These are phyloP conservation scores for Fusarium phyllophilum DNA, from an alignment of 2,329 filamentous ascomycete genomes.

Conservation along the genomic window DNA sequence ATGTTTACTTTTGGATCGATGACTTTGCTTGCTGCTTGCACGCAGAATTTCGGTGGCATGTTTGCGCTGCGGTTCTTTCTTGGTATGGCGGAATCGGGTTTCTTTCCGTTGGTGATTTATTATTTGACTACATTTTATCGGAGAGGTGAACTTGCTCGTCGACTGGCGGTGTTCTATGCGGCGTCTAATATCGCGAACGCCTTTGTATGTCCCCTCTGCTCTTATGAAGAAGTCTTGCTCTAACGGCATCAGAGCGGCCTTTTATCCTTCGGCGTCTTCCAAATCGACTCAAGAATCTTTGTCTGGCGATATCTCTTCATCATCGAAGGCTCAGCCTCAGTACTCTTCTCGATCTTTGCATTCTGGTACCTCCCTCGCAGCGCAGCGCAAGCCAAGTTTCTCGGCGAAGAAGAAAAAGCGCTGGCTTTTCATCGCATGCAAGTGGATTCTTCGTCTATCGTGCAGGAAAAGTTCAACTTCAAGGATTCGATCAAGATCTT, in stretches of 20 bases:
- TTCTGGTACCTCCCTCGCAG: conserved; percentile 18
- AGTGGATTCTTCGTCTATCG: conserved; percentile 11
- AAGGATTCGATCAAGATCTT: conserved; percentile 24
- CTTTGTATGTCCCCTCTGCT: background rate
- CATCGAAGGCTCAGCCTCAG: conserved; percentile 8
- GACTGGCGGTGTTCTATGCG: conserved; percentile 7
- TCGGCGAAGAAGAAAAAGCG: conserved; percentile 8
- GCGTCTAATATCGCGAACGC: conserved; percentile 13
- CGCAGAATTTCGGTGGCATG: conserved; percentile 10
- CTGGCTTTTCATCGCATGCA: conserved; percentile 11
- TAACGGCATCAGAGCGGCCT: too few species aligned
- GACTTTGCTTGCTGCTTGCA: conserved; percentile 5
- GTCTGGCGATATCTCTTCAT: conserved; percentile 18
- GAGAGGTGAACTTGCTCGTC: conserved; percentile 8
- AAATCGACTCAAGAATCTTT: conserved; percentile 1
- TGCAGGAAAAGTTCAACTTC: conserved; percentile 12
- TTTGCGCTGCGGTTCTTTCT: conserved; percentile 12
- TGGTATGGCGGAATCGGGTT: conserved; percentile 1
- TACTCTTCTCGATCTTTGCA: conserved; percentile 5
- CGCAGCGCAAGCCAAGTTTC: conserved; percentile 2
- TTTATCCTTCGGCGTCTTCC: conserved; percentile 4
- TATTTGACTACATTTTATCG: conserved; percentile 15
- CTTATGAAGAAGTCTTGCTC: too few species aligned
- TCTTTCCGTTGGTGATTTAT: conserved; percentile 17
- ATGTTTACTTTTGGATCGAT: conserved; percentile 16